Conservation (phyloP, 1,284 basidiomycete species). For the Anthracocystis setariae region DNA sequence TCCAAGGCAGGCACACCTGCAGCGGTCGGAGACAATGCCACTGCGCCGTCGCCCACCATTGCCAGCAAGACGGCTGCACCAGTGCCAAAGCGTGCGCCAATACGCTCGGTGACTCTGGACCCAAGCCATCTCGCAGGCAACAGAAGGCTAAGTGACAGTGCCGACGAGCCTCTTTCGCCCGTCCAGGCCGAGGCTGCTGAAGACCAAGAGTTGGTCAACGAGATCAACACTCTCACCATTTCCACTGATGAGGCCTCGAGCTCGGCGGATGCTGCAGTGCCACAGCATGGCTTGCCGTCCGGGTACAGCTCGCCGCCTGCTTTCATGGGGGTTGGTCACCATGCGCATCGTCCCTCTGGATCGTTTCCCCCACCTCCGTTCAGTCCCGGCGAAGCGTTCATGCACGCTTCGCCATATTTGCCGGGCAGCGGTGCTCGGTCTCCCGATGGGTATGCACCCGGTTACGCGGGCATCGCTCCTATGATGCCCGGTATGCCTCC, state of each 20-base stretch:
- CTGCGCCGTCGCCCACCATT: slow-evolving; percentile 8
- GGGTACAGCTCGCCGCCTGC: slow-evolving; percentile 26
- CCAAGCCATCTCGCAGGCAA: slow-evolving; percentile 32
- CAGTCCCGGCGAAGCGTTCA: slow-evolving; percentile 34
- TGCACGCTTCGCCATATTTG: slow-evolving; percentile 34
- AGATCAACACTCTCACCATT: slow-evolving; percentile 24
- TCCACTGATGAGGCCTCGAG: slow-evolving; percentile 11
- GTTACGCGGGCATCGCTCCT: slow-evolving; percentile 22
- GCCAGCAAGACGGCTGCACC: slow-evolving; percentile 22
- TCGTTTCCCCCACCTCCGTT: slow-evolving; percentile 36
- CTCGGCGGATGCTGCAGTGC: slow-evolving; percentile 4
- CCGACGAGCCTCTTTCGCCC: slow-evolving; percentile 6
- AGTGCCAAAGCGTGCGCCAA: slow-evolving; percentile 36
- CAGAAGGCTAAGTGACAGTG: slow-evolving; percentile 11
- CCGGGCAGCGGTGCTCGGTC: slow-evolving; percentile 35
- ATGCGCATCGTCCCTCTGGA: slow-evolving; percentile 32
- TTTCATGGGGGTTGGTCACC: slow-evolving; percentile 15
- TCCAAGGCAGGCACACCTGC: slow-evolving; percentile 6
- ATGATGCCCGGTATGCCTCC: slow-evolving; percentile 38
- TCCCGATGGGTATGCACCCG: slow-evolving; percentile 38
- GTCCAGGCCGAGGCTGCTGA: slow-evolving; percentile 14
- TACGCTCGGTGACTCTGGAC: slow-evolving; percentile 40
- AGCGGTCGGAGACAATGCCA: neutral
- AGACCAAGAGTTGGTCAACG: slow-evolving; percentile 20
- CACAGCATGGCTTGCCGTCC: slow-evolving; percentile 1